phyloP scores from a whole-genome alignment of 2,329 filamentous ascomycete species.

The Ophiostoma montium region DNA sequence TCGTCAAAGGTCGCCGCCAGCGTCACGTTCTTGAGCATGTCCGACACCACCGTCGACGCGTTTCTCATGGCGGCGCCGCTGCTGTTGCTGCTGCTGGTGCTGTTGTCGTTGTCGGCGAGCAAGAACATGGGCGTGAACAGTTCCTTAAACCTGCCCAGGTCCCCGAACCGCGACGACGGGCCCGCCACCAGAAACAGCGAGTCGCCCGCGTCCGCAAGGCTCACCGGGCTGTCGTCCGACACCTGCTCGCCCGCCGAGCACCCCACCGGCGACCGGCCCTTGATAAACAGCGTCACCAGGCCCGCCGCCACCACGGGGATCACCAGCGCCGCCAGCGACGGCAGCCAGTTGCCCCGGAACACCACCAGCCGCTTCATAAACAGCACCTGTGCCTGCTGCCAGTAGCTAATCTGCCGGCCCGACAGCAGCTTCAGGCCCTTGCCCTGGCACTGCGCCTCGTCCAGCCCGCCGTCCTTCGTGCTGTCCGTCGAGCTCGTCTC shows the following conservation, averaged over 20 bases:
- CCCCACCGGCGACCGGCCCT: slow-evolving; percentile 33
- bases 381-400: slow-evolving; percentile 57
- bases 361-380: slow-evolving; percentile 68
- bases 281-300: slow-evolving; percentile 63
- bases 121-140: slow-evolving; percentile 29
- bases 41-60: background rate
- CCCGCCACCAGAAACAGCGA: slow-evolving; percentile 28
- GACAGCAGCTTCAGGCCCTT: slow-evolving; percentile 43
- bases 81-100: slow-evolving; percentile 4
- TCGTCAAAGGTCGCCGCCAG: slow-evolving; percentile 49
- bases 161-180: slow-evolving; percentile 27
- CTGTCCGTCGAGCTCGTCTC: background rate
- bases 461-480: background rate
- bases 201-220: slow-evolving; percentile 24
- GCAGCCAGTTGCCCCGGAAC: slow-evolving; percentile 62
- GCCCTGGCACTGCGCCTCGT: slow-evolving; percentile 12
- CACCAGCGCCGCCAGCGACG: slow-evolving; percentile 58
- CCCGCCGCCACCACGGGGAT: slow-evolving; percentile 70
- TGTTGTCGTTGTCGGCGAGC: slow-evolving; percentile 2
- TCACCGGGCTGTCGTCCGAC: slow-evolving; percentile 25
- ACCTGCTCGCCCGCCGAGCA: slow-evolving; percentile 38
- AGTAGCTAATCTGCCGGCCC: slow-evolving; percentile 54
- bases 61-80: background rate
- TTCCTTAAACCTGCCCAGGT: slow-evolving; percentile 15
- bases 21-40: slow-evolving; percentile 23